A percentile compares a stretch with the other conserved stretches of the same genome.
phyloP scores from a whole-genome alignment of 139 green algal species.

The Asterochloris erici region DNA sequence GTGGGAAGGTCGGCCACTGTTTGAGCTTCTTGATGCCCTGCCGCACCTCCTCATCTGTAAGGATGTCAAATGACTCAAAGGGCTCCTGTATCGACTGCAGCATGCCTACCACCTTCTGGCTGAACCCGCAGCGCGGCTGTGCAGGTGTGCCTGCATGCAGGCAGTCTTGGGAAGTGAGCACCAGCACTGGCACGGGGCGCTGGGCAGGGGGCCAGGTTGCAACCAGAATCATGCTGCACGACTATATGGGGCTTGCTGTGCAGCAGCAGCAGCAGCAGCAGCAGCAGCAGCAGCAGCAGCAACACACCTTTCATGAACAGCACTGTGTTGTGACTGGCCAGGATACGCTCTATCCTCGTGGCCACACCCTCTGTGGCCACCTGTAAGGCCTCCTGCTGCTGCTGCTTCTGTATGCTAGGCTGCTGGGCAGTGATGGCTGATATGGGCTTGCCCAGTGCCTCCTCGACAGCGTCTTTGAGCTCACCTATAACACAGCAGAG shows the following conservation, averaged over 20 bases:
- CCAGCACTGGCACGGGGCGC: too few species aligned
- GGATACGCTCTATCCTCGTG: constrained; percentile 58
- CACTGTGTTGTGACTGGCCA: constrained; percentile 39
- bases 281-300: too few species aligned
- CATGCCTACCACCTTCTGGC: constrained; percentile 62
- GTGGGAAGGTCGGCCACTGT: constrained; percentile 32
- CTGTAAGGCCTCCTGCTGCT: too few species aligned
- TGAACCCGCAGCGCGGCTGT: constrained; percentile 86
- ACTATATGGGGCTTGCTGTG: too few species aligned
- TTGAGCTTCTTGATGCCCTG: constrained; percentile 76
- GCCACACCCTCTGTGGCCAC: constrained; percentile 3
- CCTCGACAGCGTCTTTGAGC: constrained; percentile 36
- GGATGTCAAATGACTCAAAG: constrained; percentile 89
- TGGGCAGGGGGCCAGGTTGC: too few species aligned
- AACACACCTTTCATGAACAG: constrained; percentile 88
- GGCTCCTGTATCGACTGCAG: constrained; percentile 38
- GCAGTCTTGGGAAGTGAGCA: too few species aligned
- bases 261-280: too few species aligned
- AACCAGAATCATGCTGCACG: too few species aligned
- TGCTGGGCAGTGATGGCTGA: too few species aligned
- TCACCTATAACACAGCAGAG: constrained; percentile 12
- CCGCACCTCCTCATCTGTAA: constrained; percentile 71
- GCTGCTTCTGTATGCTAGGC: too few species aligned
- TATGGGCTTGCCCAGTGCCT: not conserved
- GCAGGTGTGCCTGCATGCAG: constrained; percentile 48